Conservation (phyloP, 805 yeast species). For the Candida silvatica region DNA sequence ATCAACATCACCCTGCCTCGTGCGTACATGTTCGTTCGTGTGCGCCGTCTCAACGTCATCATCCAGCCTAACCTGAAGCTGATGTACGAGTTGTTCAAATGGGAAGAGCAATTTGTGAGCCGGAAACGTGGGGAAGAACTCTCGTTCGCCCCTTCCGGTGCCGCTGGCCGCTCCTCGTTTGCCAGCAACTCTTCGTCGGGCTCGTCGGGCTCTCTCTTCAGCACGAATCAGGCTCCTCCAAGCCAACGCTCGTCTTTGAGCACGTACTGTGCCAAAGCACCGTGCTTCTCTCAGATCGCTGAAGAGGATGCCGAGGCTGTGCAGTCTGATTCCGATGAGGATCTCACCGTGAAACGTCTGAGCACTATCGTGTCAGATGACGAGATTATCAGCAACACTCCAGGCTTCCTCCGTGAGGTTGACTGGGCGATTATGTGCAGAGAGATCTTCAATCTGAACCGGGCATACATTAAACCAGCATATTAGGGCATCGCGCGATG, state of each 20-base stretch:
- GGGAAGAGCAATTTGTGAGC: conserved; percentile 37
- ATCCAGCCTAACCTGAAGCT: conserved; percentile 90
- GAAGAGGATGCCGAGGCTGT: not conserved
- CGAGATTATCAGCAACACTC: conserved; percentile 23
- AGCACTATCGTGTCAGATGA: no score
- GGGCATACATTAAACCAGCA: conserved; percentile 46
- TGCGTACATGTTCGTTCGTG: conserved; percentile 86
- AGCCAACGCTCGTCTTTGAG: no score
- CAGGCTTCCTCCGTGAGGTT: conserved; percentile 44
- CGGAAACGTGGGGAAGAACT: conserved; percentile 4
- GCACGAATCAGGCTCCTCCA: no score
- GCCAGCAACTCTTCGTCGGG: conserved; percentile 12
- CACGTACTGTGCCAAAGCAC: not conserved
- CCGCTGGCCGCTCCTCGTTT: not conserved
- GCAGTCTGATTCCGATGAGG: conserved; percentile 1
- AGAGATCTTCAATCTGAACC: conserved; percentile 71
- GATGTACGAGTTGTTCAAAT: conserved; percentile 80
- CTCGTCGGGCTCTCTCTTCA: conserved; percentile 11
- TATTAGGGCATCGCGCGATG: no score
- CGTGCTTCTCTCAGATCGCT: not conserved
- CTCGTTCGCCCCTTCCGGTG: not conserved
- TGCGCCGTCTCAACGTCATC: conserved; percentile 79
- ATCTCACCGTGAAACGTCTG: conserved; percentile 11
- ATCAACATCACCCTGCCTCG: conserved; percentile 56
- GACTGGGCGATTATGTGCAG: conserved; percentile 88